Conservation (phyloP, 2,329 filamentous ascomycete species). For the Pseudogymnoascus sp. region DNA sequence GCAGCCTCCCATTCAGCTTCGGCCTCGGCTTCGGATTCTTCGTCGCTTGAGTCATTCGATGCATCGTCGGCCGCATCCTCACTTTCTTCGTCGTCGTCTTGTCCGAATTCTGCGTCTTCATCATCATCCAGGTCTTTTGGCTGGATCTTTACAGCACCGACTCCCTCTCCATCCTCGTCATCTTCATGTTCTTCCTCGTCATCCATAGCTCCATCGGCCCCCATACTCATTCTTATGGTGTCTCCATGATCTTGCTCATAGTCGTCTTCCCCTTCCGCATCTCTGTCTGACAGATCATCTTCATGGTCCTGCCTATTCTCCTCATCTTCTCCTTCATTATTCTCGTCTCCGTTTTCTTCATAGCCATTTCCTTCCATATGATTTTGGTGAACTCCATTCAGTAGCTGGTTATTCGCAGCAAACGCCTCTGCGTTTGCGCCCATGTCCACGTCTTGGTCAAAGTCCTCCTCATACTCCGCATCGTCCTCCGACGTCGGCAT, state of each 20-base stretch:
- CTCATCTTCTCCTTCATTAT: slow-evolving; percentile 25
- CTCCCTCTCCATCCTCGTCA: slow-evolving; percentile 29
- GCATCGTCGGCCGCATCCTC: slow-evolving; percentile 23
- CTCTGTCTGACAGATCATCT: slow-evolving; percentile 23
- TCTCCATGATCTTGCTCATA: slow-evolving; percentile 21
- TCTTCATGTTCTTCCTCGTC: slow-evolving; percentile 35
- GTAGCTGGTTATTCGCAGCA: slow-evolving; percentile 29
- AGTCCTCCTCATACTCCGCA: slow-evolving; percentile 30
- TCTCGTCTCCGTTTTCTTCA: slow-evolving; percentile 14
- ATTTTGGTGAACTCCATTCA: slow-evolving; percentile 26
- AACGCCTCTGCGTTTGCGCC: slow-evolving; percentile 25
- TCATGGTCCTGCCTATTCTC: slow-evolving; percentile 32
- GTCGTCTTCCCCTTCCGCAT: slow-evolving; percentile 31
- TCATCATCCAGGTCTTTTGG: slow-evolving; percentile 27
- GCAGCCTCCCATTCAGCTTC: slow-evolving; percentile 46
- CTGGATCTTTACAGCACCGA: slow-evolving; percentile 29
- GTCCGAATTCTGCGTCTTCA: slow-evolving; percentile 29
- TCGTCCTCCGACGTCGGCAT: slow-evolving; percentile 30
- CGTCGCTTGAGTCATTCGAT: slow-evolving; percentile 34
- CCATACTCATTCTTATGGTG: slow-evolving; percentile 24
- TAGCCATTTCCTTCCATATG: slow-evolving; percentile 16
- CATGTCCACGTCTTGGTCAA: slow-evolving; percentile 22
- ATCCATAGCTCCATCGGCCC: slow-evolving; percentile 38
- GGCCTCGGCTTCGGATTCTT: slow-evolving; percentile 46
- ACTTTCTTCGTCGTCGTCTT: slow-evolving; percentile 25